These are phyloP conservation scores for Lactifluus pinguis DNA, from an alignment of 768 basidiomycete genomes.

Conservation along the genomic window DNA sequence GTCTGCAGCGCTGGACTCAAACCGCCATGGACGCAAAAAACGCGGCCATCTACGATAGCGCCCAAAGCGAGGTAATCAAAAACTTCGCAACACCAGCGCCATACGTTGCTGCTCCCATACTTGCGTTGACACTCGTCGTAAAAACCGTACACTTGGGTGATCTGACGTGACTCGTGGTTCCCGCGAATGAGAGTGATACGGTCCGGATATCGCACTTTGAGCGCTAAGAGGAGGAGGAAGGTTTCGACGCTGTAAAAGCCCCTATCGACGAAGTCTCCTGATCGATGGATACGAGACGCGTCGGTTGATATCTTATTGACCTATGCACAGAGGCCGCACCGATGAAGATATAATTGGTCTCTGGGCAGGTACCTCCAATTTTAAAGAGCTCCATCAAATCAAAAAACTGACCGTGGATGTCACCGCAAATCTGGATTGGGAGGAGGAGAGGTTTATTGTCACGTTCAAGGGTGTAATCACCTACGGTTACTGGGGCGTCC, in stretches of 20 bases:
- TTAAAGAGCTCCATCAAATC: conserved; percentile 95
- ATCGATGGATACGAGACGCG: conserved; percentile 2
- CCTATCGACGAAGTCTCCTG: conserved; percentile 96
- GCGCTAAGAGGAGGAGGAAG: conserved; percentile 85
- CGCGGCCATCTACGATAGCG: conserved; percentile 93
- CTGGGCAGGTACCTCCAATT: conserved; percentile 85
- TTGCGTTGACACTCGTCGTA: conserved; percentile 97
- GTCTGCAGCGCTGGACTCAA: conserved; percentile 80
- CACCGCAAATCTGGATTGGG: conserved; percentile 67
- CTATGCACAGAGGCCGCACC: conserved; percentile 38
- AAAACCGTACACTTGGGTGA: conserved; percentile 92
- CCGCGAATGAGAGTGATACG: conserved; percentile 94
- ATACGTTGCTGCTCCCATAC: conserved; percentile 89
- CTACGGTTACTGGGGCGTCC: conserved; percentile 90
- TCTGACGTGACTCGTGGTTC: conserved; percentile 96
- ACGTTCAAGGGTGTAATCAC: conserved; percentile 24
- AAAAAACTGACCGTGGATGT: conserved; percentile 97
- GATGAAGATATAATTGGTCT: conserved; percentile 96
- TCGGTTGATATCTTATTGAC: conserved; percentile 3
- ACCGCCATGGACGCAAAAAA: conserved; percentile 97
- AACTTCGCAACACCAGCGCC: conserved; percentile 98
- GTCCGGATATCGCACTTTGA: conserved; percentile 96
- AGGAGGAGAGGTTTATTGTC: conserved; percentile 21
- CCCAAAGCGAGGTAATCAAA: conserved; percentile 95
- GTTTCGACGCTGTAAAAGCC: conserved; percentile 98